These are phyloP conservation scores for Pseudogymnoascus sp. DNA, from an alignment of 2,329 filamentous ascomycete species.

Conservation along the genomic window DNA sequence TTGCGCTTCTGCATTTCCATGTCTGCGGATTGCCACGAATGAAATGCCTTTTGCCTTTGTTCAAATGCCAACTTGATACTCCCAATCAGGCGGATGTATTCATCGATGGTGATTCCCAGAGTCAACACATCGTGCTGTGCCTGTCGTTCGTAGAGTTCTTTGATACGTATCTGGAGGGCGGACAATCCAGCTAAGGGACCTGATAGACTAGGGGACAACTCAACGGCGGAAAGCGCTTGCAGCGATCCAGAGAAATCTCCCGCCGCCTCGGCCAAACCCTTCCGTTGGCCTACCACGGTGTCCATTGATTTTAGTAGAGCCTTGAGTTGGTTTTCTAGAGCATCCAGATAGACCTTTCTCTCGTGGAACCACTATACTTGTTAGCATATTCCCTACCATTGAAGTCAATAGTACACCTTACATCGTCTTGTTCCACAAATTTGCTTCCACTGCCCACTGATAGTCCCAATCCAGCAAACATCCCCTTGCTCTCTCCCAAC, in stretches of 20 bases:
- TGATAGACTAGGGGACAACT: slow-evolving; percentile 80
- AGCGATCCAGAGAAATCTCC: slow-evolving; percentile 88
- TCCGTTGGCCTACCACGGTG: slow-evolving; percentile 81
- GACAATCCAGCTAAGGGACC: slow-evolving; percentile 85
- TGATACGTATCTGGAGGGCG: slow-evolving; percentile 86
- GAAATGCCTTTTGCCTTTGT: slow-evolving; percentile 90
- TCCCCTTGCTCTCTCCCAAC: slow-evolving; percentile 82
- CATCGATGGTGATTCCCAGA: slow-evolving; percentile 93
- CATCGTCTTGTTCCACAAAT: slow-evolving; percentile 96
- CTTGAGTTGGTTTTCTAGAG: slow-evolving; percentile 83
- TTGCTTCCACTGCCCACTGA: slow-evolving; percentile 70
- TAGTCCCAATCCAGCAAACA: slow-evolving; percentile 77
- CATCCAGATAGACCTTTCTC: slow-evolving; percentile 87
- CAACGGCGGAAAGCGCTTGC: slow-evolving; percentile 85
- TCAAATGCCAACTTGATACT: slow-evolving; percentile 89
- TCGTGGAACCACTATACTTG: slow-evolving; percentile 83
- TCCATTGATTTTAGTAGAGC: slow-evolving; percentile 89
- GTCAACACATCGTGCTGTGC: slow-evolving; percentile 95
- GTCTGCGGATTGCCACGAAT: slow-evolving; percentile 87
- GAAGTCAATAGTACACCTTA: slow-evolving; percentile 35
- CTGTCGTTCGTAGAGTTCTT: slow-evolving; percentile 91
- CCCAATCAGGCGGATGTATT: slow-evolving; percentile 93
- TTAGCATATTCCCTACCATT: slow-evolving; percentile 20
- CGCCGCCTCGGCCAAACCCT: slow-evolving; percentile 86
- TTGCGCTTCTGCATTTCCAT: slow-evolving; percentile 86